Conservation (phyloP, 805 yeast genomes). For the Metschnikowia dekortorum region DNA sequence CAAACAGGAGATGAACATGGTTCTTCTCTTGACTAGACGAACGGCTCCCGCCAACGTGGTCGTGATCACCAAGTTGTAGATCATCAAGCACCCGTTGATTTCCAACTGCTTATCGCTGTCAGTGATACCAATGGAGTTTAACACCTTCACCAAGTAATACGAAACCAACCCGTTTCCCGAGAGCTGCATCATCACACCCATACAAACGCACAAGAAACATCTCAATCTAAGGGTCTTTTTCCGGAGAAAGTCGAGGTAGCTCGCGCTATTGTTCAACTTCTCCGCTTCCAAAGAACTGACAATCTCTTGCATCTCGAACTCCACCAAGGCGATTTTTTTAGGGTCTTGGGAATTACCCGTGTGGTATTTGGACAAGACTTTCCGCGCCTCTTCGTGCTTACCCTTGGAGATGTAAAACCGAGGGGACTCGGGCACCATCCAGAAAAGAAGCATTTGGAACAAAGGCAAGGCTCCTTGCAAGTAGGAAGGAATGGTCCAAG, state of each 20-base stretch:
- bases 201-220: constrained; percentile 28
- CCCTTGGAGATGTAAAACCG: constrained; percentile 41
- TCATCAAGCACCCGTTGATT: constrained; percentile 43
- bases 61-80: constrained; percentile 30
- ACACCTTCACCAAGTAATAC: constrained; percentile 47
- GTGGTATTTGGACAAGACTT: constrained; percentile 36
- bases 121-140: constrained; percentile 51
- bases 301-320: constrained; percentile 23
- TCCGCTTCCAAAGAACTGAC: constrained; percentile 34
- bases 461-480: constrained; percentile 48
- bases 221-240: constrained; percentile 41
- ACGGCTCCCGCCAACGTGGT: constrained; percentile 18
- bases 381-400: constrained; percentile 39
- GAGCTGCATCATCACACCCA: constrained; percentile 39
- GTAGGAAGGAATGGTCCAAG: constrained; percentile 54
- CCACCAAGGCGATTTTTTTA: constrained; percentile 15
- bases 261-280: constrained; percentile 26
- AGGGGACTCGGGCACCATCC: constrained; percentile 46
- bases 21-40: constrained; percentile 32
- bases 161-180: constrained; percentile 52
- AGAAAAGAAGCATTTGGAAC: constrained; percentile 26
- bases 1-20: constrained; percentile 31
- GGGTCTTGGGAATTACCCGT: constrained; percentile 34
- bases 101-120: constrained; percentile 35
- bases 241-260: constrained; percentile 35